Evolutionary conservation across 2,329 filamentous ascomycete genomes (phyloP).

Genomic region (Neodidymelliopsis sp.): DNA sequence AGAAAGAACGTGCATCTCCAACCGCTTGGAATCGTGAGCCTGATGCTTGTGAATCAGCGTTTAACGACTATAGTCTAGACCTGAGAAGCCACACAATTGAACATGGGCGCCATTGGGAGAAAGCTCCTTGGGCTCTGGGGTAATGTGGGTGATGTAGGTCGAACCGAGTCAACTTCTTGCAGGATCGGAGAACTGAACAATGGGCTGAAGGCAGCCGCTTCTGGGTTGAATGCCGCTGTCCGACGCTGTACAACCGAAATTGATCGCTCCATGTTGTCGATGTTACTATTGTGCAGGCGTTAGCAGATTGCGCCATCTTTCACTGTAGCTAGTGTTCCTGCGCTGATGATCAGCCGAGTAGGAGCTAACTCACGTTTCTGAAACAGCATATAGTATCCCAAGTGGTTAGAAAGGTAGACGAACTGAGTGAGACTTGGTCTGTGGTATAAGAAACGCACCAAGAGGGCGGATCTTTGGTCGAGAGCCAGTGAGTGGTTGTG

Average conservation of each 20-base stretch:
- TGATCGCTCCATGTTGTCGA: slow-evolving; percentile 6
- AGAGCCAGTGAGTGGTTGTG: too few relatives aligned
- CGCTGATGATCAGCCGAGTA: too few relatives aligned
- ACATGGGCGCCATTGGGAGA: slow-evolving; percentile 10
- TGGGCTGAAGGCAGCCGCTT: slow-evolving; percentile 17
- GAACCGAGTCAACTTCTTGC: not conserved
- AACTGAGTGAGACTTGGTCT: not conserved
- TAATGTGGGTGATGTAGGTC: not conserved
- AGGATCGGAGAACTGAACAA: not conserved
- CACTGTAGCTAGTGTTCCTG: too few relatives aligned
- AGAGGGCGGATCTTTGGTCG: too few relatives aligned
- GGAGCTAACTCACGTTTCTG: not conserved
- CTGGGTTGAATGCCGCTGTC: slow-evolving; percentile 17
- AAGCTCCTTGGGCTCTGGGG: not conserved
- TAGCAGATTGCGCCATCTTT: not conserved
- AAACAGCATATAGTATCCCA: not conserved
- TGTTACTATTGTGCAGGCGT: not conserved
- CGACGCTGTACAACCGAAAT: not conserved
- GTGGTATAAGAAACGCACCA: too few relatives aligned
- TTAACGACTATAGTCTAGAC: too few relatives aligned
- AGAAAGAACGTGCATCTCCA: not conserved
- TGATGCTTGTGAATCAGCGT: not conserved
- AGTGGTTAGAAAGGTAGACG: not conserved
- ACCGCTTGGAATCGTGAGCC: slow-evolving; percentile 4
- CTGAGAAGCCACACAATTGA: not conserved